Conservation (phyloP, 2,329 filamentous ascomycete species). For the Fusarium udum region DNA sequence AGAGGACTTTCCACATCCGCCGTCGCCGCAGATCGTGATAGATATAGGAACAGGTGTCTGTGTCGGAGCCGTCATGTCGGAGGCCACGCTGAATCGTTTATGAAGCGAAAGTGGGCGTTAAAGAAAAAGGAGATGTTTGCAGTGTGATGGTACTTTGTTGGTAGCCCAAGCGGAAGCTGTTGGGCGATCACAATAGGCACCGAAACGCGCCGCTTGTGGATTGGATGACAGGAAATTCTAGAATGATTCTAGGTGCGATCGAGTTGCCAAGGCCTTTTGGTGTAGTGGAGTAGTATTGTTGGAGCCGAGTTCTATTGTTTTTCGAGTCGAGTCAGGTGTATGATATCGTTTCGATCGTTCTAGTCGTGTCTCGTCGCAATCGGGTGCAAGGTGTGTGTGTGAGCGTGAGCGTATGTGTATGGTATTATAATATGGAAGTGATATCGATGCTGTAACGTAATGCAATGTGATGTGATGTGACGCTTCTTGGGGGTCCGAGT, state of each 20-base stretch:
- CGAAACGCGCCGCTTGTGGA: slow-evolving; percentile 27
- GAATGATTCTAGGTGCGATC: slow-evolving; percentile 21
- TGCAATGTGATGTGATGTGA: slow-evolving; percentile 23
- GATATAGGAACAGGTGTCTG: slow-evolving; percentile 65
- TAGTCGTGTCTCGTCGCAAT: slow-evolving; percentile 25
- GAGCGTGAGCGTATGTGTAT: background rate
- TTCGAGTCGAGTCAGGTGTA: background rate
- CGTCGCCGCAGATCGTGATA: slow-evolving; percentile 88
- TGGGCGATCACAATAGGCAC: slow-evolving; percentile 14
- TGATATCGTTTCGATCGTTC: slow-evolving; percentile 26
- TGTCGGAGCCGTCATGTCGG: slow-evolving; percentile 33
- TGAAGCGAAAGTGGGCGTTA: background rate
- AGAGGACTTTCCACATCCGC: slow-evolving; percentile 85
- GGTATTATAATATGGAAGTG: slow-evolving; percentile 9
- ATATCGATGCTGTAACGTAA: slow-evolving; percentile 8
- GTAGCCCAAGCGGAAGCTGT: slow-evolving; percentile 14
- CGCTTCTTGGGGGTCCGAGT: slow-evolving; percentile 3
- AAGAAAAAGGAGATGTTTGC: background rate
- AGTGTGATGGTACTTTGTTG: background rate
- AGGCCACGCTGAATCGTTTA: background rate
- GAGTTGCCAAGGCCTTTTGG: slow-evolving; percentile 8
- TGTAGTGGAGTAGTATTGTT: background rate
- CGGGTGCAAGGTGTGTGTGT: background rate
- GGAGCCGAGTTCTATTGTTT: background rate
- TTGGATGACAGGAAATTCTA: slow-evolving; percentile 19